A percentile compares a stretch with the other conserved stretches of the same genome.
These are phyloP conservation scores for Acorus gramineus DNA, from an alignment of 106 monocot species.

Conservation along the genomic window DNA sequence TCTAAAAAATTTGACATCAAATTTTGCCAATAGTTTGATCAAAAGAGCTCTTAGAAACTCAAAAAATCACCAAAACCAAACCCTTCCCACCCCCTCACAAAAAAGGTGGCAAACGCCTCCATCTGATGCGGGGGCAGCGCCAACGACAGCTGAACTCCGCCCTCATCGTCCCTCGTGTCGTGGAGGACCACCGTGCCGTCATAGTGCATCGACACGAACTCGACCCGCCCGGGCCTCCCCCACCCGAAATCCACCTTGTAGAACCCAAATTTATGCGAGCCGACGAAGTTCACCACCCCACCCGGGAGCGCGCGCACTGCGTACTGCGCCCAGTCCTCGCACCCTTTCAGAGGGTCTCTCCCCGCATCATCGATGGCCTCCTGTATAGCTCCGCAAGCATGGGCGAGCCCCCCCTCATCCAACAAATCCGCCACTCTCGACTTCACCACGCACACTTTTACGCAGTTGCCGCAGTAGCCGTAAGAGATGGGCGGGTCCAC, in stretches of 20 bases:
- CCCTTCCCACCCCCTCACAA: no score
- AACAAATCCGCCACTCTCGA: constrained; percentile 6
- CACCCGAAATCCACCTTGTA: constrained; percentile 26
- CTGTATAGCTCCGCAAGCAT: constrained; percentile 4
- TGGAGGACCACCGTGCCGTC: constrained; percentile 13
- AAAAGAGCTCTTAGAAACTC: no score
- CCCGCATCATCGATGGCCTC: not conserved
- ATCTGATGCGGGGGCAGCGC: not conserved
- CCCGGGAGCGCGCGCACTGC: no score
- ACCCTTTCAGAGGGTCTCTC: not conserved
- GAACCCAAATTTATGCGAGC: constrained; percentile 12
- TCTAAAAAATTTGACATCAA: no score
- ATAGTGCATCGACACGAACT: constrained; percentile 11
- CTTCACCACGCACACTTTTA: constrained; percentile 2
- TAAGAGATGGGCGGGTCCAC: constrained; percentile 22
- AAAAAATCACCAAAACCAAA: no score
- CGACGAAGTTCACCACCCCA: constrained; percentile 1
- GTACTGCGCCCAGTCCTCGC: constrained; percentile 2
- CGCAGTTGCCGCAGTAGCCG: constrained; percentile 16
- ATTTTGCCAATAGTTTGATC: no score
- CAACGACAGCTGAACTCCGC: constrained; percentile 19
- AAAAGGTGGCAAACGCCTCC: not conserved
- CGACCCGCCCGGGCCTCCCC: constrained; percentile 22
- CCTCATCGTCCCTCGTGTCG: constrained; percentile 5
- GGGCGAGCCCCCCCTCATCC: constrained; percentile 1